Percentiles rank a stretch among this genome's conserved stretches.
phyloP scores from a whole-genome alignment of 495 filamentous ascomycete species.

The Penicillium mononematosum region DNA sequence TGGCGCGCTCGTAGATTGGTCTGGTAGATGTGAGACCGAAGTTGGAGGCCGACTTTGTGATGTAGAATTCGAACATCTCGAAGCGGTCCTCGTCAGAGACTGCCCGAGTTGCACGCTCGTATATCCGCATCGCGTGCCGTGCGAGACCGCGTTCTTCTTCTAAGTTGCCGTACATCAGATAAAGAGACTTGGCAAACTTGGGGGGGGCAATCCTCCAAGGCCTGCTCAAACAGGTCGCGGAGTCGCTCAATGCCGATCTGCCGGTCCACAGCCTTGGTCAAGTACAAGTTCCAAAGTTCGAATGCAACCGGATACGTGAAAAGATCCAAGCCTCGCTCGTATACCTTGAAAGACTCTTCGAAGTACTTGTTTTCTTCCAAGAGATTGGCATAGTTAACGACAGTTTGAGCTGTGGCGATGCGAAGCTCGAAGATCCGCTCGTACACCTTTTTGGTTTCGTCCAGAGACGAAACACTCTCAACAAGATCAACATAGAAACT shows the following conservation, averaged over 20 bases:
- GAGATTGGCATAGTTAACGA: slow-evolving; percentile 97
- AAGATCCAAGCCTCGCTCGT: slow-evolving; percentile 92
- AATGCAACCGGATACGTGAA: slow-evolving; percentile 98
- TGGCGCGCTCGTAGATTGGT: slow-evolving; percentile 93
- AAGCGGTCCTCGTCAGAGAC: slow-evolving; percentile 92
- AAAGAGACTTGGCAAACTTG: slow-evolving; percentile 92
- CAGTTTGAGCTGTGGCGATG: slow-evolving; percentile 96
- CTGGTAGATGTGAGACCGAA: slow-evolving; percentile 96
- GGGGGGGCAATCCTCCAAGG: slow-evolving; percentile 91
- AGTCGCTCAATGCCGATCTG: slow-evolving; percentile 93
- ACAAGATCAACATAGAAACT: slow-evolving; percentile 99
- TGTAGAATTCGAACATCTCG: slow-evolving; percentile 99
- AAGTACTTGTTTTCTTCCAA: slow-evolving; percentile 94
- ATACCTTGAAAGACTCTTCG: slow-evolving; percentile 96
- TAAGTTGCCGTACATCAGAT: slow-evolving; percentile 97
- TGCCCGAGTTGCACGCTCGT: slow-evolving; percentile 93
- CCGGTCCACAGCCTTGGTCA: slow-evolving; percentile 95
- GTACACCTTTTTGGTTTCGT: slow-evolving; percentile 92
- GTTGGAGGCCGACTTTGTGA: slow-evolving; percentile 97
- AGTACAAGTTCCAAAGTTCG: slow-evolving; percentile 97
- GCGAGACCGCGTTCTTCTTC: slow-evolving; percentile 96
- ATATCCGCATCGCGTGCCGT: slow-evolving; percentile 98
- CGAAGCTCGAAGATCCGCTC: slow-evolving; percentile 97
- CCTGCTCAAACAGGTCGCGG: slow-evolving; percentile 95
- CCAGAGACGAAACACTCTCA: slow-evolving; percentile 85